Evolutionary conservation across 2,329 filamentous ascomycete species (phyloP), one percentile per base, ranked within the genome.

Genomic region (Fonsecaea pugnacius): DNA sequence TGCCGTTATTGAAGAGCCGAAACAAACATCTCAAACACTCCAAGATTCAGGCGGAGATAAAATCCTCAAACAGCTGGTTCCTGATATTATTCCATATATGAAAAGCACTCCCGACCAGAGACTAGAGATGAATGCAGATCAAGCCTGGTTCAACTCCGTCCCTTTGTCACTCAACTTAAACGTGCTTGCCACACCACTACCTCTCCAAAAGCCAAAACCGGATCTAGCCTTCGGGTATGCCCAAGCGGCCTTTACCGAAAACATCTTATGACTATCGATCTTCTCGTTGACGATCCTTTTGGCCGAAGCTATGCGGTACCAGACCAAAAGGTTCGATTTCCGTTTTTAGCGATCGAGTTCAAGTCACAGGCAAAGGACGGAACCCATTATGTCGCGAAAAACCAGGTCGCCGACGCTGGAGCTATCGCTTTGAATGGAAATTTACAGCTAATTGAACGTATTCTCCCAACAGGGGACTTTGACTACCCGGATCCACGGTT

Each of bases 181-280:
- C n/a, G 14, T 58, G 2, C 50, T 54, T 0, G 36, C 46, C 24
- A 55, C 7, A 10, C 57, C 43, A 40, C 64, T 64, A n/a, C 64
- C 64, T n/a, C 48, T 67, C 51, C 65, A 62, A 1, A 51, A 55
- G 27, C 62, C 65, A 10, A 62, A 64, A 59, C 65, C 65, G 12
- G 67, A 64, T 43, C 14, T 58, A 1, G 57, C 56, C 33, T 69
- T 67, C 36, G 67, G 67, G 38, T 69, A 69, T 24, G 66, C 67
- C 14, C 16, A 60, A 24, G n/a, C 18, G 5, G 65, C 67, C 30
- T 69, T 69, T 21, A 65, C 58, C 10, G 1, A 0, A 62, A 62
- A 6, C 65, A 67, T 40, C 43, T 66, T 4, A 21, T 1, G 24
- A 62, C 56, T 8, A 64, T 67, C 38, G 52, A 57, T 54, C 67